phyloP scores from a whole-genome alignment of 768 basidiomycete genomes.

The Boletus rubroflammeus region DNA sequence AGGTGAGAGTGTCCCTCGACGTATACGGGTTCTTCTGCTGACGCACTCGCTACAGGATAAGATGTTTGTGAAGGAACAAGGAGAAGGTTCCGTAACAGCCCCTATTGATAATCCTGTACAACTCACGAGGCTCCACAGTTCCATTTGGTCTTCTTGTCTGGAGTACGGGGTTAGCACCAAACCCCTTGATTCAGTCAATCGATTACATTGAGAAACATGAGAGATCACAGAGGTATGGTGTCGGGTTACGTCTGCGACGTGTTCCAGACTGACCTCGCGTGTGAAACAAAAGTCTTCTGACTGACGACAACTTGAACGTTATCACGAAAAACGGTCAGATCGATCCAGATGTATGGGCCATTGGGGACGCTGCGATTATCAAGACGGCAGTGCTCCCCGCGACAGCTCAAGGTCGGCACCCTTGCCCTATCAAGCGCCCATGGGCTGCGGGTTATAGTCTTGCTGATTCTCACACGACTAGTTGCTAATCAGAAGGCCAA shows the following conservation, averaged over 20 bases:
- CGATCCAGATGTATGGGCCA: slow-evolving; percentile 71
- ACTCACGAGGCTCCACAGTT: slow-evolving; percentile 40
- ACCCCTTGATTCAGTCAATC: slow-evolving; percentile 68
- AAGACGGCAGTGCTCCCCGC: slow-evolving; percentile 63
- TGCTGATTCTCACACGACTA: slow-evolving; percentile 24
- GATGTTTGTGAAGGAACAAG: slow-evolving; percentile 67
- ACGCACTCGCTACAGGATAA: slow-evolving; percentile 42
- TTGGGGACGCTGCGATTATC: slow-evolving; percentile 74
- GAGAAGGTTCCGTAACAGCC: slow-evolving; percentile 48
- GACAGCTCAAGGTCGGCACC: slow-evolving; percentile 69
- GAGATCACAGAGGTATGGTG: slow-evolving; percentile 48
- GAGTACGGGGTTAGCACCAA: slow-evolving; percentile 83
- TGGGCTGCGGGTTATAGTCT: slow-evolving; percentile 19
- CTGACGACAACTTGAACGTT: slow-evolving; percentile 61
- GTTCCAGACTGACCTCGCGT: slow-evolving; percentile 8
- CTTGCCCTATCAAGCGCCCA: slow-evolving; percentile 11
- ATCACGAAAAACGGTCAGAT: slow-evolving; percentile 49
- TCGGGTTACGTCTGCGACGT: slow-evolving; percentile 30
- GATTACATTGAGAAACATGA: slow-evolving; percentile 57
- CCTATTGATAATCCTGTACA: slow-evolving; percentile 3
- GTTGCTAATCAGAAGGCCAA: slow-evolving; percentile 77
- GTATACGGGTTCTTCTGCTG: slow-evolving; percentile 9
- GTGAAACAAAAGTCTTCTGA: slow-evolving; percentile 35
- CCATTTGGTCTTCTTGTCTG: slow-evolving; percentile 82
- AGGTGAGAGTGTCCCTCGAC: slow-evolving; percentile 34